These are phyloP conservation scores for Penicillium ochrochloron DNA, from an alignment of 495 filamentous ascomycete species.

Conservation along the genomic window DNA sequence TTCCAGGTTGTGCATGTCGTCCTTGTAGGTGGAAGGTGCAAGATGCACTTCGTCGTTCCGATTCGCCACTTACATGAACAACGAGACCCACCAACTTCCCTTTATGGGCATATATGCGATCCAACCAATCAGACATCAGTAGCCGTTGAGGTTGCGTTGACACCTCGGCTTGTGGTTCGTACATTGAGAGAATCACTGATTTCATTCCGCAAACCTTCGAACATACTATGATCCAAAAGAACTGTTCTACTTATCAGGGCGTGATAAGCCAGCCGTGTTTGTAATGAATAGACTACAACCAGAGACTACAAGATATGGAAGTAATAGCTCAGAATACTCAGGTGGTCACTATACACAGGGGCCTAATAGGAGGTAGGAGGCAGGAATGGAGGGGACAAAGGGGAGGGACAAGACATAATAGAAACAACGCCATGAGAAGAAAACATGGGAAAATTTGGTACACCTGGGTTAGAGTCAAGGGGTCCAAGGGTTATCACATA, in stretches of 20 bases:
- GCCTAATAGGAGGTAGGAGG: constrained; percentile 33
- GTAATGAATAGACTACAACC: neutral
- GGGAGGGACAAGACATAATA: constrained; percentile 36
- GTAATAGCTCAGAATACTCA: constrained; percentile 30
- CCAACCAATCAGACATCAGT: constrained; percentile 7
- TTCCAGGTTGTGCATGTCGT: constrained; percentile 3
- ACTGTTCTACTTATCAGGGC: neutral
- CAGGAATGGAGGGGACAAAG: constrained; percentile 34
- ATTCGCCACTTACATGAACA: constrained; percentile 1
- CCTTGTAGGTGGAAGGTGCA: neutral
- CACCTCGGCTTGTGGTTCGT: neutral
- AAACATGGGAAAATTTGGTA: constrained; percentile 38
- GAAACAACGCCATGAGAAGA: constrained; percentile 41
- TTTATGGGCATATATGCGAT: constrained; percentile 14
- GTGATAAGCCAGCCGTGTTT: neutral
- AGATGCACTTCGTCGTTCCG: constrained; percentile 6
- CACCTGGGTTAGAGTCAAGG: constrained; percentile 29
- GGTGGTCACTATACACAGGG: constrained; percentile 42
- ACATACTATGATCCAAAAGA: neutral
- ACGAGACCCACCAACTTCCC: constrained; percentile 8
- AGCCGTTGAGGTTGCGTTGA: neutral
- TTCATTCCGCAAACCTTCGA: neutral
- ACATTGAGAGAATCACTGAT: neutral
- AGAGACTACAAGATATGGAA: neutral
- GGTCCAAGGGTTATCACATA: constrained; percentile 31